Conservation (phyloP, 2,329 filamentous ascomycete species). For the Aschersonia sp. region DNA sequence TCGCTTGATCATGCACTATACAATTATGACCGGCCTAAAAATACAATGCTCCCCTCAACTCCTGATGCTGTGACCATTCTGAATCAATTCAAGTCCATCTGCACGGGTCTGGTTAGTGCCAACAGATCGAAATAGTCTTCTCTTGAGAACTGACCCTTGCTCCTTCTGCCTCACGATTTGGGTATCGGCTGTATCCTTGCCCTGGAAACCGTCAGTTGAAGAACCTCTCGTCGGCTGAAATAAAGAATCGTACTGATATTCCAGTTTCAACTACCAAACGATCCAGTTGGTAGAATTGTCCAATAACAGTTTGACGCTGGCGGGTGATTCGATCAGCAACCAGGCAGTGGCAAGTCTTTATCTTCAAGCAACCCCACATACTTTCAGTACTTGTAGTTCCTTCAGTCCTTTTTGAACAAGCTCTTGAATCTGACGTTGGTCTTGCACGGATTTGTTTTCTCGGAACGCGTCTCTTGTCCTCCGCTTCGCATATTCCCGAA, state of each 20-base stretch:
- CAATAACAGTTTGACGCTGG: conserved; percentile 87
- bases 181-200: conserved; percentile 53
- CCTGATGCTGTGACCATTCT: neutral
- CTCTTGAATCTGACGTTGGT: conserved; percentile 69
- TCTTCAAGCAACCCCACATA: conserved; percentile 19
- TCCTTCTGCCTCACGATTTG: conserved; percentile 65
- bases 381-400: conserved; percentile 83
- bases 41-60: conserved; percentile 3
- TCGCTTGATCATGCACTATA: neutral
- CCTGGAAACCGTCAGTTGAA: conserved; percentile 23
- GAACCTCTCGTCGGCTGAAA: too few species aligned
- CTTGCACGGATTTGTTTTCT: conserved; percentile 59
- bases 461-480: conserved; percentile 83
- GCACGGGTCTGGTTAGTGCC: neutral
- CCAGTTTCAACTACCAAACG: conserved; percentile 83
- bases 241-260: conserved; percentile 43
- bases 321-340: conserved; percentile 3
- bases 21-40: neutral
- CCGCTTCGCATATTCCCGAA: conserved; percentile 88
- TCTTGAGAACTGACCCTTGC: conserved; percentile 43
- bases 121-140: neutral
- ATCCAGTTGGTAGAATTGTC: conserved; percentile 88
- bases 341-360: neutral
- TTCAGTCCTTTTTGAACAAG: conserved; percentile 77
- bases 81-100: conserved; percentile 4